Conservation (phyloP, 169 alveolate species). For the Condylostoma magnum region DNA sequence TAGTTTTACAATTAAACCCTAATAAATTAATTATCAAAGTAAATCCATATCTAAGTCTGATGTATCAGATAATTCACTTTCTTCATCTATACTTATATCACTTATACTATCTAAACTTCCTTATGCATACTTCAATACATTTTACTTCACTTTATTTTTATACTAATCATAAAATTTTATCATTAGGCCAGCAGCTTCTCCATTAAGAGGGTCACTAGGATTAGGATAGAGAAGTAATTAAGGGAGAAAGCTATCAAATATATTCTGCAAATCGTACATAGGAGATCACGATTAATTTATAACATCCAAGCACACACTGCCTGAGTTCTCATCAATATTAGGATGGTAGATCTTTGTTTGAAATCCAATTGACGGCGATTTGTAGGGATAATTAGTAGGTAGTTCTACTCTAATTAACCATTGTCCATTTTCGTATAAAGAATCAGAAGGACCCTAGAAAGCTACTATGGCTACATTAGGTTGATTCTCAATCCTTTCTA, state of each 20-base stretch:
- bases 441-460: slow-evolving; percentile 76
- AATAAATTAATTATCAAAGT: neutral
- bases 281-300: slow-evolving; percentile 98
- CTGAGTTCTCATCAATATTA: slow-evolving; percentile 96
- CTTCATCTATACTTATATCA: slow-evolving; percentile 12
- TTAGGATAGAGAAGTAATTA: slow-evolving; percentile 95
- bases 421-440: slow-evolving; percentile 77
- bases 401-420: slow-evolving; percentile 85
- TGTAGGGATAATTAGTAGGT: slow-evolving; percentile 96
- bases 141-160: slow-evolving; percentile 88
- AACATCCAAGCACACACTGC: slow-evolving; percentile 95
- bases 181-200: slow-evolving; percentile 95
- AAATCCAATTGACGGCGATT: slow-evolving; percentile 96
- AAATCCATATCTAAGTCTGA: slow-evolving; percentile 11
- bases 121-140: neutral
- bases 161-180: slow-evolving; percentile 84
- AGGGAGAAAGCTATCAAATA: slow-evolving; percentile 95
- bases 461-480: slow-evolving; percentile 52
- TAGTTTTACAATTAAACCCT: too few species aligned
- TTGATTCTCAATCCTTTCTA: too few species aligned
- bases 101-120: neutral
- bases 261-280: slow-evolving; percentile 92
- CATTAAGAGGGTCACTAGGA: slow-evolving; percentile 95
- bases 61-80: slow-evolving; percentile 26
- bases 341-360: slow-evolving; percentile 93